A percentile compares a stretch with the other conserved stretches of the same genome.
Conservation (phyloP, 2,329 filamentous ascomycete species). For the Botrytis elliptica region DNA sequence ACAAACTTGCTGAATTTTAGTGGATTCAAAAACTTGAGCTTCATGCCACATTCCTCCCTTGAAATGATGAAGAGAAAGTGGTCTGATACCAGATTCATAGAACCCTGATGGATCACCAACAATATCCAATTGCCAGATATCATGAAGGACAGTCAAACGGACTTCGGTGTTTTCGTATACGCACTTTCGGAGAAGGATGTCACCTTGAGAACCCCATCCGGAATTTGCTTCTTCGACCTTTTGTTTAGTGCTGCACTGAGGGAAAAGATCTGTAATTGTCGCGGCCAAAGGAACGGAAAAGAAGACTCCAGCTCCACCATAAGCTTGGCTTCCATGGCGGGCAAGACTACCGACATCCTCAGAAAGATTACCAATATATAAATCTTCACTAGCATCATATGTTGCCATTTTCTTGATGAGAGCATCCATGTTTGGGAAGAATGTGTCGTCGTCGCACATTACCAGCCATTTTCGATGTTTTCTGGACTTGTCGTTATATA, state of each 20-base stretch:
- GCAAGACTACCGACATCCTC: conserved; percentile 37
- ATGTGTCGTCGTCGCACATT: conserved; percentile 40
- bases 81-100: conserved; percentile 36
- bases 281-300: conserved; percentile 45
- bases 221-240: conserved; percentile 56
- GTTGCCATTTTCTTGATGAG: conserved; percentile 32
- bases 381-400: conserved; percentile 31
- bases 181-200: conserved; percentile 38
- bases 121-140: conserved; percentile 38
- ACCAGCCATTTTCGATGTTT: conserved; percentile 45
- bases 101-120: conserved; percentile 37
- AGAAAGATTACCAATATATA: conserved; percentile 39
- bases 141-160: conserved; percentile 35
- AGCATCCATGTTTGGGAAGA: conserved; percentile 37
- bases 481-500: conserved; percentile 53
- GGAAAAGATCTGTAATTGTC: conserved; percentile 47
- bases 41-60: conserved; percentile 54
- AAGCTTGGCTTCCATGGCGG: conserved; percentile 38
- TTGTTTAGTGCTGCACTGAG: conserved; percentile 48
- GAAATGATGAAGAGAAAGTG: conserved; percentile 38
- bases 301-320: conserved; percentile 39
- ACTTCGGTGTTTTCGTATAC: conserved; percentile 38
- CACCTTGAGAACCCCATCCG: conserved; percentile 52
- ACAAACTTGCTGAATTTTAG: conserved; percentile 36
- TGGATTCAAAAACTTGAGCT: conserved; percentile 32